Conservation (phyloP, 129 eudicot genomes). For the Tagetes erecta region DNA sequence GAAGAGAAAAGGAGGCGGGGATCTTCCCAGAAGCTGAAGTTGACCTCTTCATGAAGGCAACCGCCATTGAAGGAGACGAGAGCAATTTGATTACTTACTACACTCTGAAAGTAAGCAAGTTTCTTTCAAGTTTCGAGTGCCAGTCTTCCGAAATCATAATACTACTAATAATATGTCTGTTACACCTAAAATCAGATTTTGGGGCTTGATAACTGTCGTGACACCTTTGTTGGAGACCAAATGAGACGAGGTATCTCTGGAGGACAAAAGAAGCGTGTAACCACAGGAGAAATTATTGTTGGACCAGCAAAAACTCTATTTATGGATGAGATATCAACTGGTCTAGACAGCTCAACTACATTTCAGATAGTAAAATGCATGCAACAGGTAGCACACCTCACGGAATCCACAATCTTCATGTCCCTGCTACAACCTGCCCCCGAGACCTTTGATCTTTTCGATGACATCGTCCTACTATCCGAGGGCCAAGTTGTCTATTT, state of each 20-base stretch:
- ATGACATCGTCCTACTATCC: slow-evolving; percentile 58
- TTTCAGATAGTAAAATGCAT: slow-evolving; percentile 66
- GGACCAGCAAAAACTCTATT: slow-evolving; percentile 67
- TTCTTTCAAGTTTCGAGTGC: too few relatives aligned
- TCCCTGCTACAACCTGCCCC: slow-evolving; percentile 84
- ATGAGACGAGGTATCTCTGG: slow-evolving; percentile 81
- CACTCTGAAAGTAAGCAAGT: too few relatives aligned
- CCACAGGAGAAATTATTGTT: slow-evolving; percentile 70
- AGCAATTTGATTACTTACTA: too few relatives aligned
- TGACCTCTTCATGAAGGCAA: too few relatives aligned
- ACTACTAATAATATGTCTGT: too few relatives aligned
- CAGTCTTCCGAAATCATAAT: too few relatives aligned
- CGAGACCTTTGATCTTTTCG: slow-evolving; percentile 64
- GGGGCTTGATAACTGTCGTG: slow-evolving; percentile 68
- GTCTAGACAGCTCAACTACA: slow-evolving; percentile 75
- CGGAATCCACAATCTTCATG: slow-evolving; percentile 53
- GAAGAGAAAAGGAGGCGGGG: too few relatives aligned
- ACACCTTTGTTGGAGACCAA: slow-evolving; percentile 61
- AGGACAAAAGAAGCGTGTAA: slow-evolving; percentile 74
- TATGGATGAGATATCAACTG: slow-evolving; percentile 83
- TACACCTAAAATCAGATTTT: slow-evolving; percentile 41
- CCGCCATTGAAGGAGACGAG: too few relatives aligned
- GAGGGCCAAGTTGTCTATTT: slow-evolving; percentile 66
- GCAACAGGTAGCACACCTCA: slow-evolving; percentile 54
- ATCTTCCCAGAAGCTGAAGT: too few relatives aligned